phyloP scores from a whole-genome alignment of 1,284 basidiomycete genomes.

The Trichosporon coremiiforme region DNA sequence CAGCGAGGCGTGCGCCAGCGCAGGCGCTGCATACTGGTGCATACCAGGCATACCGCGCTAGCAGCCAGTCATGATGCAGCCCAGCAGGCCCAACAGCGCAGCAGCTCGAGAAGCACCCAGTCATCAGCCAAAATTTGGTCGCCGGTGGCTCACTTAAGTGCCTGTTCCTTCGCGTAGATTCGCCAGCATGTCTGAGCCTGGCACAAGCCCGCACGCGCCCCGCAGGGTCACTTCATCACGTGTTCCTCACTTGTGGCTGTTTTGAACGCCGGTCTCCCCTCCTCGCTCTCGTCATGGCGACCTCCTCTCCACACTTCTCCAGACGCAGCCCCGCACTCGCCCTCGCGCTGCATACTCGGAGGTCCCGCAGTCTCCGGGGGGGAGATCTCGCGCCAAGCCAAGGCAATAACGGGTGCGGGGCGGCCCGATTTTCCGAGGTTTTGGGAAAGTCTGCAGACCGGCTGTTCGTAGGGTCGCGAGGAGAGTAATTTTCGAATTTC shows the following conservation, averaged over 20 bases:
- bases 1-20: background rate
- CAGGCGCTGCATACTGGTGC: background rate
- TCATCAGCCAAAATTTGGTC: slow-evolving; percentile 9
- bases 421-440: background rate
- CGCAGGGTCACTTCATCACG: background rate
- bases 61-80: background rate
- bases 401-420: background rate
- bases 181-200: background rate
- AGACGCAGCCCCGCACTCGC: slow-evolving; percentile 11
- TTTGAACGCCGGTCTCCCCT: background rate
- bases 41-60: too few species aligned
- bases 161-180: background rate
- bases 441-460: background rate
- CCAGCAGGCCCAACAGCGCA: background rate
- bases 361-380: background rate
- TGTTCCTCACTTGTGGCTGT: slow-evolving; percentile 1
- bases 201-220: background rate
- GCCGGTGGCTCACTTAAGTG: background rate
- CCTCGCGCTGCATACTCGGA: background rate
- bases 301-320: slow-evolving; percentile 11
- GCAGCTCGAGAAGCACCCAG: background rate
- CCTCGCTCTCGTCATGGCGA: too few species aligned
- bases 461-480: background rate
- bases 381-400: background rate
- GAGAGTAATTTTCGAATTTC: slow-evolving; percentile 9